A percentile compares a stretch with the other conserved stretches of the same genome.
Conservation (phyloP, 306 rosid species). For the Crotalaria pallida region DNA sequence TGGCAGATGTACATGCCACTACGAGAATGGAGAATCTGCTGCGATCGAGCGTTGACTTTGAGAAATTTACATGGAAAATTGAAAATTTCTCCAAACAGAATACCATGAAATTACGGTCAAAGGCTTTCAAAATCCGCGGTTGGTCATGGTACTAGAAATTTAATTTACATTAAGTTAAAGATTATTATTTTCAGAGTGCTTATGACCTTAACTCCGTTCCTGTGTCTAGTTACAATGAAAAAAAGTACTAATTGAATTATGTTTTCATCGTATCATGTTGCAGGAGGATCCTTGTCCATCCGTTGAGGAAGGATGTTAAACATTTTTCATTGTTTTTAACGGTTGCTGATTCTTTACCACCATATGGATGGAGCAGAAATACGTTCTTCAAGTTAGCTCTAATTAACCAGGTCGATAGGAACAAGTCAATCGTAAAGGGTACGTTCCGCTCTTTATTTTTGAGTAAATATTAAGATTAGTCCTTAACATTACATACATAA, state of each 20-base stretch:
- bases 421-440: constrained; percentile 26
- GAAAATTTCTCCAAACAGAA: constrained; percentile 22
- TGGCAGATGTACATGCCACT: not conserved
- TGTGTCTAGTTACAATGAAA: no score
- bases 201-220: no score
- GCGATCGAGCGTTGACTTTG: not conserved
- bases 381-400: constrained; percentile 33
- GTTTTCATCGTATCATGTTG: constrained; percentile 3
- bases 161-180: not conserved
- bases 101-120: constrained; percentile 18
- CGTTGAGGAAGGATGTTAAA: constrained; percentile 20
- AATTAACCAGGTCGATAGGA: constrained; percentile 19
- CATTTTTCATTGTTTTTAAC: constrained; percentile 29
- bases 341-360: constrained; percentile 34
- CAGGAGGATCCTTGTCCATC: constrained; percentile 33
- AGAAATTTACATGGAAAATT: constrained; percentile 32
- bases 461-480: no score
- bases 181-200: not conserved
- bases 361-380: constrained; percentile 36
- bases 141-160: constrained; percentile 20
- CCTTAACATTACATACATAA: no score
- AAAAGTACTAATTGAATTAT: no score
- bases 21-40: constrained; percentile 13
- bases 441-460: no score
- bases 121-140: constrained; percentile 12